Conservation (phyloP, 2,329 filamentous ascomycete species). For the Neofusicoccum kwambonambiense region DNA sequence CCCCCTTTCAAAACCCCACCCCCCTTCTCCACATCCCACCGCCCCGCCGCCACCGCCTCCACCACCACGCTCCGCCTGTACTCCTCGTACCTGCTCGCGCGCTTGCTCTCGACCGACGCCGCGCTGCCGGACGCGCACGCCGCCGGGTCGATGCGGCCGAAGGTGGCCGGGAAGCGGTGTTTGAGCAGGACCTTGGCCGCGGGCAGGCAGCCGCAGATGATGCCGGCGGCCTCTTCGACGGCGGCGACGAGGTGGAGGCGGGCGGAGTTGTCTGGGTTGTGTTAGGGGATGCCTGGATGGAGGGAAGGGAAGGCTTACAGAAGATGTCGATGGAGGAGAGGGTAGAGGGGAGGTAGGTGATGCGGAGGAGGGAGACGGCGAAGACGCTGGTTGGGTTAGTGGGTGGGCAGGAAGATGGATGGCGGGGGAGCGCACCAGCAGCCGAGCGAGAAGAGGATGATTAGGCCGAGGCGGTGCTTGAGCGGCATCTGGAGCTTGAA, state of each 20-base stretch:
- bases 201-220: constrained; percentile 33
- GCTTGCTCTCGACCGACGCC: too few species aligned
- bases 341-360: neutral
- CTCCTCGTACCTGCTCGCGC: too few species aligned
- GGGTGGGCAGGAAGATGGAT: too few species aligned
- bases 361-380: constrained; percentile 8
- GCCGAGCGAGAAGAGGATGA: constrained; percentile 22
- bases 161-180: neutral
- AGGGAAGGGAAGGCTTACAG: too few species aligned
- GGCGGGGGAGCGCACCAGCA: neutral
- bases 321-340: neutral
- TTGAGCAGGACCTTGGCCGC: constrained; percentile 30
- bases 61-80: too few species aligned
- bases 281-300: too few species aligned
- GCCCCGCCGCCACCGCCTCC: too few species aligned
- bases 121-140: too few species aligned
- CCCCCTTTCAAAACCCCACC: too few species aligned
- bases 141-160: neutral
- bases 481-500: constrained; percentile 24
- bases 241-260: constrained; percentile 28
- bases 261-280: constrained; percentile 28
- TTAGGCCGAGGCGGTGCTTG: constrained; percentile 20
- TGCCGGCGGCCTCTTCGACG: constrained; percentile 30
- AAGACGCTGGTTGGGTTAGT: neutral
- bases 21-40: too few species aligned